phyloP scores from a whole-genome alignment of 805 yeast species.

The Kazachstania bromeliacearum region DNA sequence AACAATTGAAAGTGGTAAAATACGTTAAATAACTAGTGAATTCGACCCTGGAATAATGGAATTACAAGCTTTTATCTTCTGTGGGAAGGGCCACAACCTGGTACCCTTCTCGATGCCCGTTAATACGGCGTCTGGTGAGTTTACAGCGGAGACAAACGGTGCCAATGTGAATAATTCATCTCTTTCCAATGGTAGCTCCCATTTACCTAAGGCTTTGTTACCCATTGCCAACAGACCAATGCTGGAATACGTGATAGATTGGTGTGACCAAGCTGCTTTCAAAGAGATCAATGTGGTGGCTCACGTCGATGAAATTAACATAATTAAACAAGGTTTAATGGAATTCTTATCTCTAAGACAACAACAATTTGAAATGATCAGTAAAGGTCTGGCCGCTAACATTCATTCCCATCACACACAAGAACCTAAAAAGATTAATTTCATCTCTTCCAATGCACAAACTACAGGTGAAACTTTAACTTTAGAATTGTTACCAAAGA shows the following conservation, averaged over 20 bases:
- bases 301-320: constrained; percentile 38
- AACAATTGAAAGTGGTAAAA: no score
- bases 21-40: no score
- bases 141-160: background rate
- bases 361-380: constrained; percentile 21
- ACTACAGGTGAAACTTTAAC: constrained; percentile 57
- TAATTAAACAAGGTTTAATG: constrained; percentile 41
- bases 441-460: constrained; percentile 37
- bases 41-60: constrained; percentile 2
- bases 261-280: constrained; percentile 88
- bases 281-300: constrained; percentile 57
- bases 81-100: constrained; percentile 74
- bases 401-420: constrained; percentile 24
- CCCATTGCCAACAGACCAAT: constrained; percentile 88
- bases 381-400: constrained; percentile 15
- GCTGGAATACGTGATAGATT: constrained; percentile 77
- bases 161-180: constrained; percentile 27
- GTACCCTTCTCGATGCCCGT: constrained; percentile 45
- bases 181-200: constrained; percentile 1
- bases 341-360: constrained; percentile 37
- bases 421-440: constrained; percentile 32
- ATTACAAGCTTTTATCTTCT: constrained; percentile 80
- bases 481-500: constrained; percentile 34
- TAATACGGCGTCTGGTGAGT: background rate
- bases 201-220: constrained; percentile 66